These are phyloP conservation scores for Guadua angustifolia DNA, from an alignment of 176 grass and related monocot genomes.

Conservation along the genomic window DNA sequence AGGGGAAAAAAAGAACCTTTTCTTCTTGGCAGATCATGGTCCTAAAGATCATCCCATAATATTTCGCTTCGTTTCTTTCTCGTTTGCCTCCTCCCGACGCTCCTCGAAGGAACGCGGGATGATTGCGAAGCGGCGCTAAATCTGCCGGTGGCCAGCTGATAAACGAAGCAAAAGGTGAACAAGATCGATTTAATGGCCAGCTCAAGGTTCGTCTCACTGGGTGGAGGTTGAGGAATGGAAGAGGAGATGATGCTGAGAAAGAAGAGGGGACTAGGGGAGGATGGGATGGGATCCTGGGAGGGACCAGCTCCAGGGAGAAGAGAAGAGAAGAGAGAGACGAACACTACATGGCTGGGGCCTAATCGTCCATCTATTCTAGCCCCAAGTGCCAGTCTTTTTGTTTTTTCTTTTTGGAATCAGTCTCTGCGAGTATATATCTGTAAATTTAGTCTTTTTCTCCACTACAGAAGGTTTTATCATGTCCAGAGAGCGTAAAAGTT, in stretches of 20 bases:
- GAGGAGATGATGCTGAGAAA: neutral
- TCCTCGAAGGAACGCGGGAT: neutral
- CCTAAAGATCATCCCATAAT: neutral
- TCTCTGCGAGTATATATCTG: too few species aligned
- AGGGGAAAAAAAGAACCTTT: constrained; percentile 23
- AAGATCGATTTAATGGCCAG: constrained; percentile 3
- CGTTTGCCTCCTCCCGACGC: neutral
- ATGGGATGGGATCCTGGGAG: neutral
- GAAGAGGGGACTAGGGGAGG: neutral
- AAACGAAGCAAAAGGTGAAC: neutral
- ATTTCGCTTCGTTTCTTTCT: neutral
- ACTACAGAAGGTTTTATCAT: too few species aligned
- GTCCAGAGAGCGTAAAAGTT: too few species aligned
- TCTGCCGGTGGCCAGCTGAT: neutral
- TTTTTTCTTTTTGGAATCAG: too few species aligned
- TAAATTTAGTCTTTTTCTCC: too few species aligned
- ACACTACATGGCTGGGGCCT: too few species aligned
- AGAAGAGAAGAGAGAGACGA: neutral
- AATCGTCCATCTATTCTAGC: too few species aligned
- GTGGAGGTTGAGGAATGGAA: neutral
- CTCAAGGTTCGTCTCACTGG: constrained; percentile 17
- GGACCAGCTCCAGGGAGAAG: too few species aligned
- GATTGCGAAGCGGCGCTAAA: neutral
- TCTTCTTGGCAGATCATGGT: neutral
- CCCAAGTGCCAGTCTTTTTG: too few species aligned